Percentiles rank a stretch among this genome's conserved stretches.
Evolutionary conservation across 371 early-diverging fungal genomes (phyloP).

Genomic region (Rhizopus stolonifer): DNA sequence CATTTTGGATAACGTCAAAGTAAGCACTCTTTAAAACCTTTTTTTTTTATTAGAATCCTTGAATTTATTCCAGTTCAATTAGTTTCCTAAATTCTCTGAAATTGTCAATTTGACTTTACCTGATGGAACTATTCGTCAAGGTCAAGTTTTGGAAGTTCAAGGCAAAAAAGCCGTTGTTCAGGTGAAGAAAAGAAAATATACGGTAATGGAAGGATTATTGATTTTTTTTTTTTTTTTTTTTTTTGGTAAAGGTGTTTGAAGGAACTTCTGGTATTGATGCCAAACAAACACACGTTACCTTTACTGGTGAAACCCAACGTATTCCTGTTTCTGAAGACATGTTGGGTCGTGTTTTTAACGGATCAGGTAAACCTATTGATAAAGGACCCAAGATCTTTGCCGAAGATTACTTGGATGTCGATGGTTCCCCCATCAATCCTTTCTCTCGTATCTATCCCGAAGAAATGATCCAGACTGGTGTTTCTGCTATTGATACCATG

Average conservation of each 20-base stretch:
- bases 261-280: constrained; percentile 99
- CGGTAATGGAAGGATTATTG: too few relatives aligned
- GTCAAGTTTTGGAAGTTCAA: constrained; percentile 98
- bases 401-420: constrained; percentile 98
- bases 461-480: constrained; percentile 99
- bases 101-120: constrained; percentile 98
- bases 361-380: constrained; percentile 99
- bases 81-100: constrained; percentile 98
- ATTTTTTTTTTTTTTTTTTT: too few relatives aligned
- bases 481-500: constrained; percentile 99
- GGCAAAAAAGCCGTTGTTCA: constrained; percentile 99
- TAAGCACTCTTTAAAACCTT: constrained; percentile 30
- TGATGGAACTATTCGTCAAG: constrained; percentile 95
- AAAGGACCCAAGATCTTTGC: constrained; percentile 99
- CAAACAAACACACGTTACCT: constrained; percentile 95
- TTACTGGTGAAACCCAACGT: constrained; percentile 97
- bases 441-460: constrained; percentile 99
- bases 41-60: constrained; percentile 4
- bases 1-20: constrained; percentile 98
- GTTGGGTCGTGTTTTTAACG: constrained; percentile 99
- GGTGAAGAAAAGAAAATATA: constrained; percentile 39
- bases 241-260: constrained; percentile 88
- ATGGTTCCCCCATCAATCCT: constrained; percentile 99
- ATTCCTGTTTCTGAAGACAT: constrained; percentile 99
- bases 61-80: constrained; percentile 1